These are phyloP conservation scores for Turritis glabra DNA, from an alignment of 345 rosid genomes.

Conservation along the genomic window DNA sequence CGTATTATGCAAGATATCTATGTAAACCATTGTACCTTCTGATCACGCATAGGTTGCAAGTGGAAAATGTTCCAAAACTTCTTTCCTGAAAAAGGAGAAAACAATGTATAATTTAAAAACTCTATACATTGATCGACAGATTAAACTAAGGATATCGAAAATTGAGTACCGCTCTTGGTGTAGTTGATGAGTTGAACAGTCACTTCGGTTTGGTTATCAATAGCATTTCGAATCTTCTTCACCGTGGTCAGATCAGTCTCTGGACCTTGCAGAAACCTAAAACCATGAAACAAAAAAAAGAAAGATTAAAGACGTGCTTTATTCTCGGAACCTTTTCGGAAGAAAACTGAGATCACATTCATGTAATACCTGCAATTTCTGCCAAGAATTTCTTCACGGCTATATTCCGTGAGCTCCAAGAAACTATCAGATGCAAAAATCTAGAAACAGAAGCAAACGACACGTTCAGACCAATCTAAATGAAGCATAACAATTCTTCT, in stretches of 20 bases:
- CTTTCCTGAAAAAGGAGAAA: slow-evolving; percentile 57
- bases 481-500: neutral
- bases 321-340: neutral
- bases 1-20: neutral
- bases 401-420: slow-evolving; percentile 94
- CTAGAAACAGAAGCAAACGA: slow-evolving; percentile 44
- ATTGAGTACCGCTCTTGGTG: slow-evolving; percentile 74
- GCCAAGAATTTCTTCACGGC: slow-evolving; percentile 96
- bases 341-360: neutral
- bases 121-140: neutral
- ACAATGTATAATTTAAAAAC: neutral
- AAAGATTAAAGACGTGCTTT: neutral
- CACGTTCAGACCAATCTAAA: neutral
- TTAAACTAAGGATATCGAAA: neutral
- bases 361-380: slow-evolving; percentile 86
- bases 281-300: neutral
- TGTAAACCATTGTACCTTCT: slow-evolving; percentile 57
- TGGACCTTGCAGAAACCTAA: slow-evolving; percentile 94
- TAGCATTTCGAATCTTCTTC: slow-evolving; percentile 82
- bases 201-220: slow-evolving; percentile 84
- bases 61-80: slow-evolving; percentile 99
- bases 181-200: slow-evolving; percentile 96
- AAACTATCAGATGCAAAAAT: slow-evolving; percentile 98
- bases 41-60: slow-evolving; percentile 99
- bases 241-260: slow-evolving; percentile 96